Conservation (phyloP, 495 filamentous ascomycete genomes). For the Hyaloscypha hepaticicola region DNA sequence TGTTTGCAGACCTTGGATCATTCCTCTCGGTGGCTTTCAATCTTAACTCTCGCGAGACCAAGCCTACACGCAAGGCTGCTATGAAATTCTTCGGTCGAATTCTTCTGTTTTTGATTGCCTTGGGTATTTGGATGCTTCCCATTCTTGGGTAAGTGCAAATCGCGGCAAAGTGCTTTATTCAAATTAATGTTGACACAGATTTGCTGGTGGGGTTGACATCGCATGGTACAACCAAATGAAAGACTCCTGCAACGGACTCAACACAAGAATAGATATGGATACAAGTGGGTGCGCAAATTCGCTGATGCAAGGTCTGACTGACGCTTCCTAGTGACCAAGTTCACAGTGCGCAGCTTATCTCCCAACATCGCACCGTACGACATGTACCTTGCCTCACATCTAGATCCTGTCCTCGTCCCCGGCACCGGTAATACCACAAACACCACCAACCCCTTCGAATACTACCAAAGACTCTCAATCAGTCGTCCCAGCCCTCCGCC, state of each 20-base stretch:
- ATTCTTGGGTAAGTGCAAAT: conserved; percentile 5
- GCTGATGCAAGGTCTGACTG: not conserved
- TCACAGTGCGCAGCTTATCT: conserved; percentile 2
- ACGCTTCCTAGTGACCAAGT: not conserved
- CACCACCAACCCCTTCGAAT: not conserved
- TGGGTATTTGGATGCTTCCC: conserved; percentile 1
- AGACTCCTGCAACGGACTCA: conserved; percentile 16
- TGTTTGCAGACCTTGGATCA: not conserved
- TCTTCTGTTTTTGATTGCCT: not conserved
- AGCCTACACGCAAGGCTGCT: not conserved
- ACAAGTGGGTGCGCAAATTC: not conserved
- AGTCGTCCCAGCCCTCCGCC: not conserved
- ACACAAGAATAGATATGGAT: conserved; percentile 14
- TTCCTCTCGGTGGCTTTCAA: not conserved
- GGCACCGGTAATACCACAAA: not conserved
- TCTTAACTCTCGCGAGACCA: not conserved
- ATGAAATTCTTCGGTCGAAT: not conserved
- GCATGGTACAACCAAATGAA: conserved; percentile 17
- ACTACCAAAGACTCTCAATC: conserved; percentile 6
- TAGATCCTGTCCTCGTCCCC: not conserved
- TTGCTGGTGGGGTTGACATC: conserved; percentile 12
- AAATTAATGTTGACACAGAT: conserved; percentile 2
- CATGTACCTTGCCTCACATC: not conserved
- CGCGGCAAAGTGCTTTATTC: not conserved
- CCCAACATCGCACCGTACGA: not conserved